Base-by-base conservation (phyloP, 495 filamentous ascomycete genomes). In the Astrothelium subdiscretum region DNA sequence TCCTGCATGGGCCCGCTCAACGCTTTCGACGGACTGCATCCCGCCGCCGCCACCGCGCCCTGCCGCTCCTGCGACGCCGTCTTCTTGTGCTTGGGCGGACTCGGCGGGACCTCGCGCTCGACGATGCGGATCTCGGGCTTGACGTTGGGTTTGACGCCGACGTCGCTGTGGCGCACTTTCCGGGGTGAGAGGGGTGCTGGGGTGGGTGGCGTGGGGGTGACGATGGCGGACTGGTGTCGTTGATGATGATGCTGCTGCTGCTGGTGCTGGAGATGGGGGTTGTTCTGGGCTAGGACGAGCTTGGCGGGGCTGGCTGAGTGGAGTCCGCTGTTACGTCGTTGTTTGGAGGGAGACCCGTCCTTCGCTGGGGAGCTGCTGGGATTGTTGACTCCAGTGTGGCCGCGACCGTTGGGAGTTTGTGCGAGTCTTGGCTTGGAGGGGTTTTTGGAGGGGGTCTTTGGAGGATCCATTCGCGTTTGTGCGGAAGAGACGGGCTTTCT, bases 211-310 rank as follows among this genome's bases (percentile, higher is more conserved):
- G 24, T 70, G 68, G 11, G 38, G 6, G n/a, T 62, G 42, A 80
- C 70, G 40, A 83, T 71, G 44, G 80, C 81, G 43, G 83, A 83
- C 72, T 90, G 85, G 2, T 88, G 83, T 27, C 86, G 82, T 40
- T 83, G 80, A 67, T 90, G 88, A 67, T 72, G 70, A 11, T 54
- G 48, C 48, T 54, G 48, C 48, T 10, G 48, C 48, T n/a, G n/a
- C n/a, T 58, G 54, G 27, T 29, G 24, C 10, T 58, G 26, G 6
- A 95, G 78, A 69, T 95, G 89, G 12, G 91, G 90, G 71, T 95
- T 96, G 60, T 84, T 89, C 65, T 90, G 84, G 32, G 88, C 88
- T 4, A 94, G 73, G 32, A 92, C 78, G 11, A 96, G 80, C 66
- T 87, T 90, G 42, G 84, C 76, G 32, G 80, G 79, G 43, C 71